phyloP scores from a whole-genome alignment of 83 land plant species.

The Picea abies region DNA sequence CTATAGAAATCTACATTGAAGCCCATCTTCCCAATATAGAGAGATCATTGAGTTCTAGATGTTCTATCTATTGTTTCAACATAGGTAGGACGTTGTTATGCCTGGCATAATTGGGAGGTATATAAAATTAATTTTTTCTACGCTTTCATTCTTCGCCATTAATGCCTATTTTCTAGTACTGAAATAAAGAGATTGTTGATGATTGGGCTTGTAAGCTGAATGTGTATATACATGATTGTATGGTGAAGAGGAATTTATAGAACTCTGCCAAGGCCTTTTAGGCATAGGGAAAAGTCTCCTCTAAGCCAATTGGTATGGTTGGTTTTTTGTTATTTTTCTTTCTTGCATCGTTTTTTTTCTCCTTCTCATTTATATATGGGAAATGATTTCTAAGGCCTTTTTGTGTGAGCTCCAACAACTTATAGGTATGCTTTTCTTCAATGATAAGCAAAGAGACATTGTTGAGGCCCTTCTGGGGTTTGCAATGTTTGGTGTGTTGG shows the following conservation, averaged over 20 bases:
- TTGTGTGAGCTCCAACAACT: too few relatives aligned
- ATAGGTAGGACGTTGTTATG: too few relatives aligned
- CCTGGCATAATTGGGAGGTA: constrained; percentile 52
- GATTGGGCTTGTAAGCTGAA: constrained; percentile 56
- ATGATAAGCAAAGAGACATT: too few relatives aligned
- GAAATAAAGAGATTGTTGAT: not conserved
- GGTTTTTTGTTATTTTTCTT: not conserved
- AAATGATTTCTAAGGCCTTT: too few relatives aligned
- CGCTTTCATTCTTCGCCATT: too few relatives aligned
- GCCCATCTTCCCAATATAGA: not conserved
- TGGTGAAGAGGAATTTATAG: constrained; percentile 76
- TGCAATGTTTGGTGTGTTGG: too few relatives aligned
- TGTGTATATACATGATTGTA: constrained; percentile 87
- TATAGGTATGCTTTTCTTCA: not conserved
- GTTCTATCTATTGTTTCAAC: too few relatives aligned
- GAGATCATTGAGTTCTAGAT: too few relatives aligned
- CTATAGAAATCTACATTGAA: too few relatives aligned
- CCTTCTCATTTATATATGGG: not conserved
- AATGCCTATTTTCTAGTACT: not conserved
- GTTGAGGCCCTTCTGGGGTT: too few relatives aligned
- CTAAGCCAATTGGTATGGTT: constrained; percentile 86
- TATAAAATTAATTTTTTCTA: constrained; percentile 47
- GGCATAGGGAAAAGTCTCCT: constrained; percentile 84
- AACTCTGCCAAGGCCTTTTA: constrained; percentile 84
- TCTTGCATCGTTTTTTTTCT: not conserved